Base-by-base conservation (phyloP, 2,329 filamentous ascomycete species). In the Claviceps maximensis region DNA sequence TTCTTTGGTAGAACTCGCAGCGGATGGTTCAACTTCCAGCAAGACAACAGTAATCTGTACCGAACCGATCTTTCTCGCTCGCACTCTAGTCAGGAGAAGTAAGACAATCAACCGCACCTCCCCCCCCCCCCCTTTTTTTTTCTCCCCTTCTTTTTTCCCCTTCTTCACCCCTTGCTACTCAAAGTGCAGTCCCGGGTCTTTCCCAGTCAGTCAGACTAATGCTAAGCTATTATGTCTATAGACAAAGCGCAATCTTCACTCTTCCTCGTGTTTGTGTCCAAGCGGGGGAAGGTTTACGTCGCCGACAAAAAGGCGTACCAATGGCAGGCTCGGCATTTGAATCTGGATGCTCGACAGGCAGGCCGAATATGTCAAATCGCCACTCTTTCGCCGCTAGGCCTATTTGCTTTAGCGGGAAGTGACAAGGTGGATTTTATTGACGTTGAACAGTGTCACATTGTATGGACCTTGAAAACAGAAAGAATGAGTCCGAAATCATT, bases 401-500 rank as follows among this genome's bases (percentile, higher is more conserved):
- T 80, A 42, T 81, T 86, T 56, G 74, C 87, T 17, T 74, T 83
- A 15, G 77, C 80, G 3, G 74, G 80, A 15, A 67, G 72, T 7
- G 71, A 74, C 49, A 74, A 77, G 1, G 76, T 87, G 19, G 79
- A 87, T 61, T 73, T 86, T 5, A 63, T 74, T 57, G 61, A 75
- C 69, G 52, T 76, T 70, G 55, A 73, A 17, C 61, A 64, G 23
- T 61, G 66, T 19, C 54, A 66, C 10, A 68, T 82, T 2, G 71
- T 86, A n/a, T 75, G 86, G 62, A 79, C 77, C 0, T 83, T 88
- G 56, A 62, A 66, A 19, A 81, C 81, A 0, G 75, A 80, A 40
- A 69, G 70, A 1, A 79, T 86, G 62, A 73, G 77, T 54, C 72
- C 76, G 4, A 75, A 77, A 38, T 79, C 82, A 0, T 71, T 89